phyloP scores from a whole-genome alignment of 495 filamentous ascomycete genomes.

The Tricharina praecox region DNA sequence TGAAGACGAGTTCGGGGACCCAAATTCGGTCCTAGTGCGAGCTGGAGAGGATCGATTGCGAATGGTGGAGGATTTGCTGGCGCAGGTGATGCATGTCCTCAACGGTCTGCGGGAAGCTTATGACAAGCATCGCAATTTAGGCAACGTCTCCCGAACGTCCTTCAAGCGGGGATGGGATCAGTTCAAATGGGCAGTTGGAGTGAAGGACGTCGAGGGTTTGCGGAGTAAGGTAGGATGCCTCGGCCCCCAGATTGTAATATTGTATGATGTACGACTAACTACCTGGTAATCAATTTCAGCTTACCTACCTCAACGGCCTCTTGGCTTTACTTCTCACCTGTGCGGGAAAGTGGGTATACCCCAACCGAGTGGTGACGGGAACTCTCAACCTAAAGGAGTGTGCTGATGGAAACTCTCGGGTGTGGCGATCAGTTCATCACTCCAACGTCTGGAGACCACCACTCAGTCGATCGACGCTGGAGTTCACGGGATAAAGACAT shows the following conservation, averaged over 20 bases:
- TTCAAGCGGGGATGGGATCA: constrained; percentile 9
- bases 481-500: constrained; percentile 14
- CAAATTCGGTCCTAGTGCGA: constrained; percentile 17
- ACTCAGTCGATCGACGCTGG: constrained; percentile 11
- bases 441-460: constrained; percentile 22
- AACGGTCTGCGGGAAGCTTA: constrained; percentile 16
- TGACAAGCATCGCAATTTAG: constrained; percentile 20
- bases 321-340: constrained; percentile 24
- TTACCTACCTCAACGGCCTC: constrained; percentile 21
- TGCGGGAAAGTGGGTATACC: constrained; percentile 21
- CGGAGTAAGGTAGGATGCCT: constrained; percentile 16
- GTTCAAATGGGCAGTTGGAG: constrained; percentile 20
- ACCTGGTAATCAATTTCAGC: no score
- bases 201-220: constrained; percentile 12
- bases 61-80: constrained; percentile 23
- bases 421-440: constrained; percentile 23
- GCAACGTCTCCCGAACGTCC: constrained; percentile 7
- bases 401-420: no score
- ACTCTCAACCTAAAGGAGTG: no score
- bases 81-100: constrained; percentile 15
- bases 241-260: no score
- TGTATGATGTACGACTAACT: no score
- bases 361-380: no score
- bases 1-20: constrained; percentile 18
- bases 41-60: constrained; percentile 18